A percentile compares a stretch with the other conserved stretches of the same genome.
Conservation (phyloP, 306 rosid genomes). For the Sesbania bispinosa region DNA sequence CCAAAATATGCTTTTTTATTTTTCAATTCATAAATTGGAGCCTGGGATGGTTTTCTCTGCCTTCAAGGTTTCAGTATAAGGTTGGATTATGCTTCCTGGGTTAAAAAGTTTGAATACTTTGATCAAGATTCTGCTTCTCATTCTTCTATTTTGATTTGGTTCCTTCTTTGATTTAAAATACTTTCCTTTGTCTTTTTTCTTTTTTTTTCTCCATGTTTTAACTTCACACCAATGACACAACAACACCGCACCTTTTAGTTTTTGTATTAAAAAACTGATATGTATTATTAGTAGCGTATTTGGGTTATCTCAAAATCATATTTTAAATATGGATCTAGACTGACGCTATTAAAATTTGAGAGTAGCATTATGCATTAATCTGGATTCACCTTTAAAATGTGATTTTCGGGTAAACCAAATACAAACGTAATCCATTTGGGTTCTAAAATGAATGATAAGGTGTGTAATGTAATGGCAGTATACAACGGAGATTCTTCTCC, state of each 20-base stretch:
- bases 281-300: too few species aligned
- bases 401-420: too few species aligned
- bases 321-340: too few species aligned
- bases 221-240: not conserved
- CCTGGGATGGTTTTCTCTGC: not conserved
- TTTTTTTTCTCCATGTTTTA: conserved; percentile 1
- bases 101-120: conserved; percentile 54
- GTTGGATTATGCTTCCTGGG: conserved; percentile 36
- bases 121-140: conserved; percentile 52
- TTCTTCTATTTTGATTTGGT: conserved; percentile 52
- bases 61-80: conserved; percentile 1
- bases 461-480: conserved; percentile 1
- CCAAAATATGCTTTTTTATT: too few species aligned
- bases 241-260: not conserved
- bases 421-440: too few species aligned
- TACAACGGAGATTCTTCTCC: conserved; percentile 25
- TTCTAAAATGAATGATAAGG: conserved; percentile 20
- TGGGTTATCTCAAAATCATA: too few species aligned
- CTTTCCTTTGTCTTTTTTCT: conserved; percentile 23
- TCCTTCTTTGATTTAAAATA: conserved; percentile 34
- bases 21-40: too few species aligned
- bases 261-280: conserved; percentile 2
- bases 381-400: too few species aligned
- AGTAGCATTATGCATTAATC: too few species aligned
- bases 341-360: too few species aligned